phyloP scores from a whole-genome alignment of 2,329 filamentous ascomycete genomes.

The Hymenoscyphus scutula region DNA sequence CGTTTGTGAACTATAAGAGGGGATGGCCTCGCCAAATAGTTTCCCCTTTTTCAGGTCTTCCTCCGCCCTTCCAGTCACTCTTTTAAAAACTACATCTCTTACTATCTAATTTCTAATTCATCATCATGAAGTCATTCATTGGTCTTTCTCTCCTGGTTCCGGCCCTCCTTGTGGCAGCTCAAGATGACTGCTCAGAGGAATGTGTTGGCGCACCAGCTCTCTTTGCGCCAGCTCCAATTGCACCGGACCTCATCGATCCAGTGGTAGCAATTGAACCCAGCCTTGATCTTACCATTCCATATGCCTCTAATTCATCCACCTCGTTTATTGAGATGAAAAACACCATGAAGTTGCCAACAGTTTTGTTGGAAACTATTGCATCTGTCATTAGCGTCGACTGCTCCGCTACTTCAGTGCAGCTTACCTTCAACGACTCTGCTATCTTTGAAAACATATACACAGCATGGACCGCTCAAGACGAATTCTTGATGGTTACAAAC shows the following conservation, averaged over 20 bases:
- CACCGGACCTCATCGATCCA: slow-evolving; percentile 17
- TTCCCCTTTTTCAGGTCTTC: slow-evolving; percentile 6
- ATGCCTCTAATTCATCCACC: slow-evolving; percentile 18
- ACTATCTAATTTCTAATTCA: background rate
- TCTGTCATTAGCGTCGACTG: slow-evolving; percentile 35
- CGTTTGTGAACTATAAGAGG: slow-evolving; percentile 7
- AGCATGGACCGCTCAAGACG: slow-evolving; percentile 29
- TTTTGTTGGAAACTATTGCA: slow-evolving; percentile 37
- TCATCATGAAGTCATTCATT: slow-evolving; percentile 20
- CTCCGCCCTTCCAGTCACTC: slow-evolving; percentile 8
- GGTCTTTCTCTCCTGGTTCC: slow-evolving; percentile 14
- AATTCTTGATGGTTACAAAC: slow-evolving; percentile 43
- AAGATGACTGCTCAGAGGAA: slow-evolving; percentile 14
- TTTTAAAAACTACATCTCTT: background rate
- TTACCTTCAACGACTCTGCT: slow-evolving; percentile 30
- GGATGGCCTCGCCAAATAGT: background rate
- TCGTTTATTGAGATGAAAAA: slow-evolving; percentile 30
- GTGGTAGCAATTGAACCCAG: slow-evolving; percentile 16
- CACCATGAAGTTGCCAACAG: slow-evolving; percentile 33
- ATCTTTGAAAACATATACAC: slow-evolving; percentile 29
- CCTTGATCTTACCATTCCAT: slow-evolving; percentile 22
- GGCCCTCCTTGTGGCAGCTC: slow-evolving; percentile 12
- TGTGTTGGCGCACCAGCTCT: slow-evolving; percentile 8
- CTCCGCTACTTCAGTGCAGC: slow-evolving; percentile 25
- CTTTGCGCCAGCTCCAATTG: slow-evolving; percentile 18